phyloP scores from a whole-genome alignment of 768 basidiomycete genomes.

The Psilocybe subaeruginosa region DNA sequence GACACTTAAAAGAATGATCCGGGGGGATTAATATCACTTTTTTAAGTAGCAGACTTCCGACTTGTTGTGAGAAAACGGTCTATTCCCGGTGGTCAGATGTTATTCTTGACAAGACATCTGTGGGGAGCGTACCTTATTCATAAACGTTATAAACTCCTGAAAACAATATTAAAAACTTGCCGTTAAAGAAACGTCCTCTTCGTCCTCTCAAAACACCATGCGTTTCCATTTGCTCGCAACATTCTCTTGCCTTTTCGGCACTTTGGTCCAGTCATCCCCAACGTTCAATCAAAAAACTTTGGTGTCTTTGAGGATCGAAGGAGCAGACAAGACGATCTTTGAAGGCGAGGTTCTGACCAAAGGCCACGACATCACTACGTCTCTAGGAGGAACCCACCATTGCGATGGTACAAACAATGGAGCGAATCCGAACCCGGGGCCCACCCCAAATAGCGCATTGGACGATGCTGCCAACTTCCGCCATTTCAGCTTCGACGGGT shows the following conservation, averaged over 20 bases:
- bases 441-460: constrained; percentile 46
- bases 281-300: constrained; percentile 13
- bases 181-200: background rate
- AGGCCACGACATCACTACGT: constrained; percentile 43
- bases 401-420: constrained; percentile 48
- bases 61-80: constrained; percentile 1
- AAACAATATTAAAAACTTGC: background rate
- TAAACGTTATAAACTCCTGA: background rate
- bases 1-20: background rate
- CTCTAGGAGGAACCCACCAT: constrained; percentile 39
- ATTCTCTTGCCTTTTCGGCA: background rate
- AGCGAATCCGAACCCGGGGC: constrained; percentile 35
- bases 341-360: constrained; percentile 39
- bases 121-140: constrained; percentile 1
- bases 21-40: background rate
- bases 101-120: background rate
- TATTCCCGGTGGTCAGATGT: constrained; percentile 1
- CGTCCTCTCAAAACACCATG: constrained; percentile 3
- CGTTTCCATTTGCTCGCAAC: constrained; percentile 1
- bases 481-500: constrained; percentile 45
- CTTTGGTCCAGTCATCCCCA: constrained; percentile 3
- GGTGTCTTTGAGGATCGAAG: constrained; percentile 45
- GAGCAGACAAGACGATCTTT: constrained; percentile 38
- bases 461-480: constrained; percentile 38
- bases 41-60: background rate